phyloP scores from a whole-genome alignment of 1,284 basidiomycete species.

The Cystobasidium pallidum region DNA sequence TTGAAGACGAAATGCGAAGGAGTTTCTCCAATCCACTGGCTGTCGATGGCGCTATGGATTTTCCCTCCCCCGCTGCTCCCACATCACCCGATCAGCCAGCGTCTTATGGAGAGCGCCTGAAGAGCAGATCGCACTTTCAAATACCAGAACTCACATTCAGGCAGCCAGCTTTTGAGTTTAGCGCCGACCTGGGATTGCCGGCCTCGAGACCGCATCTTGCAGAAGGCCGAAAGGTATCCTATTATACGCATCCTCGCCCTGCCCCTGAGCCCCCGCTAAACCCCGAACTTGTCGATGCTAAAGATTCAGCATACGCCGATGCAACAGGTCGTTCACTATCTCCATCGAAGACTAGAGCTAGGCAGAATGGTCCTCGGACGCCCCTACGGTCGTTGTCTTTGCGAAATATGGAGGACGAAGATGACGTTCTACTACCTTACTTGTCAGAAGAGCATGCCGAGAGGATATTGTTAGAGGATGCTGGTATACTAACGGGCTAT shows the following conservation, averaged over 20 bases:
- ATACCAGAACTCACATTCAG: constrained; percentile 21
- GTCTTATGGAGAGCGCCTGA: neutral
- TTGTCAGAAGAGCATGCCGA: constrained; percentile 26
- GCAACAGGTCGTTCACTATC: constrained; percentile 14
- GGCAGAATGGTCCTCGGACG: neutral
- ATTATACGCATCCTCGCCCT: constrained; percentile 18
- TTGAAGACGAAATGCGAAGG: constrained; percentile 35
- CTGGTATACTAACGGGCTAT: constrained; percentile 2
- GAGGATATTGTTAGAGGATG: constrained; percentile 7
- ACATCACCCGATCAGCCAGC: neutral
- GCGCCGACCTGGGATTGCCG: neutral
- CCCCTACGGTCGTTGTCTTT: neutral
- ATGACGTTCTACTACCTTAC: neutral
- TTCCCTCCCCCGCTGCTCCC: neutral
- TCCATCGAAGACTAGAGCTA: constrained; percentile 19
- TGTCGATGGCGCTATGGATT: constrained; percentile 34
- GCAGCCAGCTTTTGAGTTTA: constrained; percentile 1
- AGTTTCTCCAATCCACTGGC: constrained; percentile 23
- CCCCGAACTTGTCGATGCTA: neutral
- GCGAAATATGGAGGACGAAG: constrained; percentile 14
- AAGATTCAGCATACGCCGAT: neutral
- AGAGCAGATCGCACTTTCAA: neutral
- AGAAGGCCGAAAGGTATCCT: constrained; percentile 17
- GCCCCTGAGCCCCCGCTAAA: constrained; percentile 20
- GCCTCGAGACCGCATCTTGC: neutral